Evolutionary conservation across 805 yeast species (phyloP), one percentile per base, ranked within the genome.

Genomic region (Myxozyma vanderwaltii): DNA sequence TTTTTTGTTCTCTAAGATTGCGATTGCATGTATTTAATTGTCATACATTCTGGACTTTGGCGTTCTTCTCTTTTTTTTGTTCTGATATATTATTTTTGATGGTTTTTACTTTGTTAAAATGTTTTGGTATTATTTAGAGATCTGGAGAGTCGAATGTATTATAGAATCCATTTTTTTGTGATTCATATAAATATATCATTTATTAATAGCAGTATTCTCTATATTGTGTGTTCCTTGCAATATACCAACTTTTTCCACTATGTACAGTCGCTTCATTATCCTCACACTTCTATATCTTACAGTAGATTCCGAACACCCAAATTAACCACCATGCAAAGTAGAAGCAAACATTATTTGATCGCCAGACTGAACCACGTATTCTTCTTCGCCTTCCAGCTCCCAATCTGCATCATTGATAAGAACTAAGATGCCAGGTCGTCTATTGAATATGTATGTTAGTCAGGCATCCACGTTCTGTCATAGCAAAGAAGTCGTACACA

Each of bases 341-440:
- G 96, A 88, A 1, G 97, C 92, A 69, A 92, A 92, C 2, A 95
- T 84, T 40, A 92, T 80, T 23, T 82, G 78, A 72, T 92, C 99
- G 12, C 88, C 86, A 49, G 81, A 75, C 72, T 89, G 87, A 15
- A 94, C 72, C n/a, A 78, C 83, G 69, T 91, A 91, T 8, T 82
- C 86, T 67, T 89, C 91, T 72, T 86, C 91, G 10, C 90, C 98
- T 71, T 91, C 96, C 13, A 92, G 74, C 69, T 92, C 99, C 98
- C 98, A 92, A 75, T 92, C 99, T 0, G 96, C 85, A 71, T 92
- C 98, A 70, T 92, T 92, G 63, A 92, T 87, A 56, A 92, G 79
- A 8, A 94, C 96, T 61, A 92, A 76, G 48, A 92, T 89, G 1
- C 99, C 99, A 0, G 98, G 96, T 51, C 98, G 83, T 13, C 66